These are phyloP conservation scores for Pseudocercospora crystallina DNA, from an alignment of 2,329 filamentous ascomycete genomes.

Conservation along the genomic window DNA sequence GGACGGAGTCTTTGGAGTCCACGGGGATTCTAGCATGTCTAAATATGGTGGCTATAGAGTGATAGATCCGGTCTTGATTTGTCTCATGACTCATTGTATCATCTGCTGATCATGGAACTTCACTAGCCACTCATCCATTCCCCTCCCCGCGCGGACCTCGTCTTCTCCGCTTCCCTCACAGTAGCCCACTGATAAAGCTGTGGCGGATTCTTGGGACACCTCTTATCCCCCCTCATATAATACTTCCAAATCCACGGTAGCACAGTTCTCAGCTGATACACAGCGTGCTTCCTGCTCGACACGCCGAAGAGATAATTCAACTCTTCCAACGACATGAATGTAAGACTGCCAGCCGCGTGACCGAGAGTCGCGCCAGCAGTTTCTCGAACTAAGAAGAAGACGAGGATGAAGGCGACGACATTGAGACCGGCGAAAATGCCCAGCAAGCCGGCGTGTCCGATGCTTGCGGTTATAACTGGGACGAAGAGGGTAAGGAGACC, in stretches of 20 bases:
- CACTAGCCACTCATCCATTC: too few relatives aligned
- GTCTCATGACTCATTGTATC: neutral
- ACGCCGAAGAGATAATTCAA: constrained; percentile 35
- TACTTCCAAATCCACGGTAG: constrained; percentile 17
- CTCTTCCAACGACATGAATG: constrained; percentile 31
- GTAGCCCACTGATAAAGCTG: constrained; percentile 9
- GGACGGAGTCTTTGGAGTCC: neutral
- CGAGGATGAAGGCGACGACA: constrained; percentile 31
- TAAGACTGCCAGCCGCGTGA: constrained; percentile 22
- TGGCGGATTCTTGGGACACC: neutral
- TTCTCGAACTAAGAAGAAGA: constrained; percentile 36
- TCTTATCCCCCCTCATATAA: neutral
- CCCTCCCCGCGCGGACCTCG: too few relatives aligned
- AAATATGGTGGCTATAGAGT: neutral
- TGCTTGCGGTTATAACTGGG: constrained; percentile 22
- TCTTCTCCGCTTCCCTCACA: neutral
- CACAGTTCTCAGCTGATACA: constrained; percentile 11
- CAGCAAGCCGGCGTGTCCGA: constrained; percentile 25
- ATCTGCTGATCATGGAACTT: too few relatives aligned
- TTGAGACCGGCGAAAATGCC: constrained; percentile 34
- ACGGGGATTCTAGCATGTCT: too few relatives aligned
- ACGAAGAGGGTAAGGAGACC: constrained; percentile 33
- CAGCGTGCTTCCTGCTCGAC: constrained; percentile 4
- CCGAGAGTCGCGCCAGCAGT: constrained; percentile 28
- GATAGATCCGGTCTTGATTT: neutral